Base-by-base conservation (phyloP, 345 rosid genomes). In the Dimocarpus longan region DNA sequence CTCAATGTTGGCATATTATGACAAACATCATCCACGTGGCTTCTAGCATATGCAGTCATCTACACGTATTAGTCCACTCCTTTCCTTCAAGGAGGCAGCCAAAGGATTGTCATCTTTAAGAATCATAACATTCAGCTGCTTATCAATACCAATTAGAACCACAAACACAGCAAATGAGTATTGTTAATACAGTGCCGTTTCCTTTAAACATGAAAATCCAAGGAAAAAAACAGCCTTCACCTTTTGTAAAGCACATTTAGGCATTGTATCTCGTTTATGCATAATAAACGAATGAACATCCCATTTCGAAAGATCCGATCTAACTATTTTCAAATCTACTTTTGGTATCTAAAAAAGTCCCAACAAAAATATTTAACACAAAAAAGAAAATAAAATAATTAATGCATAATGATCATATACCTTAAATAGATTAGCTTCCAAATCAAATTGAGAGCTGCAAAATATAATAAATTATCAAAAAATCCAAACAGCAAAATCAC, bases 341-440 rank as follows among this genome's bases (percentile, higher is more conserved):
- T 73, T 65, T 10, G 87, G 63, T 10, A 52, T 76, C 28, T 26
- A 26, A 26, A 40, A 74, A 6, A 22, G 54, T 3, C 18, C 12
- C 3, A 21, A 70, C 32, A 46, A 48, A 5, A 48, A 19, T 19
- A 46, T 70, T 26, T 54, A 50, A 32, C 4, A 3, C 15, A 52
- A 32, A 26, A 6, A 52, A 19, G 18, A 46, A 46, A 70, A 44
- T 11, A 8, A 73, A 21, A 65, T 3, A 26, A 62, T 0, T 5
- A 28, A 48, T n/a, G 70, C 22, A 4, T 12, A 52, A 13, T 19
- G 32, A 73, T 21, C 66, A 78, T 74, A 66, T 67, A 90, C 99
- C 98, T 91, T 95, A 82, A 95, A 95, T 59, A 95, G 82, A 84
- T 90, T 95, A 54, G 93, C 93, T 90, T 95, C 97, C 85, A 96